These are phyloP conservation scores for Colletotrichum plurivorum DNA, from an alignment of 2,329 filamentous ascomycete genomes.

Conservation along the genomic window DNA sequence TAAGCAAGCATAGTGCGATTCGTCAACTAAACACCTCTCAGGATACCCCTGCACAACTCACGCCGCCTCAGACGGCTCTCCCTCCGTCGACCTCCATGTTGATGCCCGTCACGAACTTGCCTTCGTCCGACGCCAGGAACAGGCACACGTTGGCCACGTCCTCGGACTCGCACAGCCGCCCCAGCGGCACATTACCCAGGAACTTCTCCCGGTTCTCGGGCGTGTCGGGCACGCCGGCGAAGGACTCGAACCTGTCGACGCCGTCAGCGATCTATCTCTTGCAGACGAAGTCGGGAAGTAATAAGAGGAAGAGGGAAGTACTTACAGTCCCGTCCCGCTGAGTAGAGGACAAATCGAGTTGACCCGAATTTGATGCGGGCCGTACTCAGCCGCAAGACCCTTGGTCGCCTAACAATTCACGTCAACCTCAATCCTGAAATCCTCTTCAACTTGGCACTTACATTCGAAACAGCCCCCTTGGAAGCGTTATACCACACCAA, in stretches of 20 bases:
- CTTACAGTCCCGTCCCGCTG: slow-evolving; percentile 73
- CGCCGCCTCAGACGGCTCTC: slow-evolving; percentile 18
- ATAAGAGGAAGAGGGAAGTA: not conserved
- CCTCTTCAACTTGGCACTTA: not conserved
- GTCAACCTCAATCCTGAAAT: not conserved
- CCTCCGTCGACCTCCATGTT: slow-evolving; percentile 67
- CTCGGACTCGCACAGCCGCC: slow-evolving; percentile 59
- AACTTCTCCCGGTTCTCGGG: slow-evolving; percentile 68
- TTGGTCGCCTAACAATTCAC: slow-evolving; percentile 57
- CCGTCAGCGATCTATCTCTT: not conserved
- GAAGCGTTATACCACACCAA: slow-evolving; percentile 80
- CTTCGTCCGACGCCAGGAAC: slow-evolving; percentile 80
- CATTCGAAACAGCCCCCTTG: slow-evolving; percentile 75
- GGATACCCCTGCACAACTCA: no score
- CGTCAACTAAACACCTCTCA: no score
- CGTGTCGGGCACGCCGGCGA: slow-evolving; percentile 74
- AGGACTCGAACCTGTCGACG: slow-evolving; percentile 52
- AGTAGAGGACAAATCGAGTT: slow-evolving; percentile 80
- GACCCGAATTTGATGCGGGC: slow-evolving; percentile 78
- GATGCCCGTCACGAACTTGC: slow-evolving; percentile 79
- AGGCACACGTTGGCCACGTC: slow-evolving; percentile 81
- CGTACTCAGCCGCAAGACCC: slow-evolving; percentile 79
- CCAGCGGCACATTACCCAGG: slow-evolving; percentile 34
- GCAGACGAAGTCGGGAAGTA: not conserved
- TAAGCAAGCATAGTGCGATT: no score